Conservation (phyloP, 1,284 basidiomycete species). For the Ustilago sp. region DNA sequence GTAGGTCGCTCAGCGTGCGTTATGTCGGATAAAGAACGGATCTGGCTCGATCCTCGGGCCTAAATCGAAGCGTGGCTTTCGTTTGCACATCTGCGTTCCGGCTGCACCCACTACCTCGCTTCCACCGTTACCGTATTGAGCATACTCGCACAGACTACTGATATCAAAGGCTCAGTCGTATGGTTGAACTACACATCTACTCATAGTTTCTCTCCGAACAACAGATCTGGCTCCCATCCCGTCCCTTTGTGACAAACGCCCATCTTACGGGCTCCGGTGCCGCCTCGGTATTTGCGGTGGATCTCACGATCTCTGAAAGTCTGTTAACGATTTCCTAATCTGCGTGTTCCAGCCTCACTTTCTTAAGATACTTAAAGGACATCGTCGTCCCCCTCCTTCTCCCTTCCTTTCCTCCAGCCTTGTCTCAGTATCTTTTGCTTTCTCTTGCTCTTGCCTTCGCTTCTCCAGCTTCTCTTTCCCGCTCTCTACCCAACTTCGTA, state of each 20-base stretch:
- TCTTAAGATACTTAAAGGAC: constrained; percentile 30
- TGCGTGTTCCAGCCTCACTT: background rate
- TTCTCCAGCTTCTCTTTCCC: constrained; percentile 39
- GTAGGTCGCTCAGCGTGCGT: constrained; percentile 17
- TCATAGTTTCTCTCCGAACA: no score
- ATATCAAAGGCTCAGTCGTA: background rate
- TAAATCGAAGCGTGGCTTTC: constrained; percentile 11
- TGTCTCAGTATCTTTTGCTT: constrained; percentile 40
- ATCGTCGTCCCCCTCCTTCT: background rate
- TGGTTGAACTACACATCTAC: constrained; percentile 8
- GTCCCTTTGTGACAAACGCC: constrained; percentile 5
- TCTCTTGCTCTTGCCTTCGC: constrained; percentile 36
- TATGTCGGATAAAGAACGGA: background rate
- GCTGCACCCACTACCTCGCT: constrained; percentile 3
- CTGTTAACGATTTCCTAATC: background rate
- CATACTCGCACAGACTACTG: background rate
- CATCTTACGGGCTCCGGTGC: constrained; percentile 12
- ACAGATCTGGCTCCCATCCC: background rate
- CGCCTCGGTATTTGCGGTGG: constrained; percentile 3
- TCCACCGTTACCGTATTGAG: background rate
- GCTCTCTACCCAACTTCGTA: constrained; percentile 19
- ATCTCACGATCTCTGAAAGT: background rate
- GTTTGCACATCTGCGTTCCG: background rate
- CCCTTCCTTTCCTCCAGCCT: constrained; percentile 25
- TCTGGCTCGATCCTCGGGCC: constrained; percentile 14